Evolutionary conservation across 2,329 filamentous ascomycete genomes (phyloP).

Genomic region (Tolypocladium sp.): DNA sequence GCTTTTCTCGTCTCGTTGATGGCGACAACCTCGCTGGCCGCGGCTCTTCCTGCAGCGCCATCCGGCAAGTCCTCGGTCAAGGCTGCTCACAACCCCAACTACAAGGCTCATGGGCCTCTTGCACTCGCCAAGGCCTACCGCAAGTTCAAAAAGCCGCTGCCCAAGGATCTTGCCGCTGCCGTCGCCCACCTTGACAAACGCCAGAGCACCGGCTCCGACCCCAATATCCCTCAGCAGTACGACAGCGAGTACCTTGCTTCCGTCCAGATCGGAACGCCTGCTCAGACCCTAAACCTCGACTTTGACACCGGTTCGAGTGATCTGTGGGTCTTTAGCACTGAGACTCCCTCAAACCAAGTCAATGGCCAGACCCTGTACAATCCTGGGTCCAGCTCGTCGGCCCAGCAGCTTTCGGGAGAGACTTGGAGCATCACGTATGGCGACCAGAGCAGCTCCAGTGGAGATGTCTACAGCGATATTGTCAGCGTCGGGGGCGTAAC

Average conservation of each 20-base stretch:
- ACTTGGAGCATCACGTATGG: constrained; percentile 34
- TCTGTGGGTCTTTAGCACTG: constrained; percentile 29
- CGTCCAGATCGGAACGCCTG: constrained; percentile 10
- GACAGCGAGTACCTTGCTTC: constrained; percentile 6
- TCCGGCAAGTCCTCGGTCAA: neutral
- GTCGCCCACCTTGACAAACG: no score
- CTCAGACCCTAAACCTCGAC: constrained; percentile 9
- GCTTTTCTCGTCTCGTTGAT: neutral
- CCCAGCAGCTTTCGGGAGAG: constrained; percentile 24
- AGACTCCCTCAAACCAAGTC: constrained; percentile 24
- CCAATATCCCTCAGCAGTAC: constrained; percentile 1
- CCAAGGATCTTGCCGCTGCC: no score
- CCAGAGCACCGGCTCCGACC: constrained; percentile 6
- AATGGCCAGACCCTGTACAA: constrained; percentile 30
- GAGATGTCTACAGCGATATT: constrained; percentile 33
- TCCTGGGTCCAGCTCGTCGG: constrained; percentile 26
- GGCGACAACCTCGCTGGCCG: neutral
- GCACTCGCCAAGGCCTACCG: neutral
- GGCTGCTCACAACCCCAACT: neutral
- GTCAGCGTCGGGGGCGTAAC: constrained; percentile 31
- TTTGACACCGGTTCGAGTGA: constrained; percentile 16
- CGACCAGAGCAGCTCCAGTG: constrained; percentile 30
- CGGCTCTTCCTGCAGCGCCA: neutral
- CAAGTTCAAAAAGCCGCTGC: neutral
- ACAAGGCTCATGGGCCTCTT: neutral